Conservation (phyloP, 2,329 filamentous ascomycete genomes). For the Trichoderma asperellum region DNA sequence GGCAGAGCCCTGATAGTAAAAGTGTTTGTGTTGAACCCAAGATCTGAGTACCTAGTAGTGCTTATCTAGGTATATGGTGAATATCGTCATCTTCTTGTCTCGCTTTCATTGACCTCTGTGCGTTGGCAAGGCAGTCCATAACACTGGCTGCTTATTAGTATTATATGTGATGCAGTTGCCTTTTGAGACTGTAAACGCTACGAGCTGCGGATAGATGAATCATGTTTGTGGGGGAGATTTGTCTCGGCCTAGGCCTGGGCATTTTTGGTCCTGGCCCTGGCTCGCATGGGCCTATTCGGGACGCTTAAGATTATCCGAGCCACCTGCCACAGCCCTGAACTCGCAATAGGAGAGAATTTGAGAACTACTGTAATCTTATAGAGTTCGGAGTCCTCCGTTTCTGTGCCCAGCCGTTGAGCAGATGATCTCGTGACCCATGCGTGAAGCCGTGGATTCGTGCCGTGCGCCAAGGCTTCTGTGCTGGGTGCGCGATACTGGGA, state of each 20-base stretch:
- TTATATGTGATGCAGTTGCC: neutral
- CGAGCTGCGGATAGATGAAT: slow-evolving; percentile 3
- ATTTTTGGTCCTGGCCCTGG: neutral
- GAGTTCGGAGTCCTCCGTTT: slow-evolving; percentile 7
- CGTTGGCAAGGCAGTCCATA: neutral
- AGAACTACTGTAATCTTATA: neutral
- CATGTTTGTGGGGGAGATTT: slow-evolving; percentile 27
- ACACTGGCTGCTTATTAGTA: neutral
- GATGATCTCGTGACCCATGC: slow-evolving; percentile 16
- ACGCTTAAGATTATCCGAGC: slow-evolving; percentile 9
- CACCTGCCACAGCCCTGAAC: slow-evolving; percentile 6
- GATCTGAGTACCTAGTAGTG: neutral
- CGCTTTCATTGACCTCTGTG: neutral
- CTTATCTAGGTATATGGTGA: neutral
- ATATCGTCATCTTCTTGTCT: neutral
- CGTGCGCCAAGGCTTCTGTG: neutral
- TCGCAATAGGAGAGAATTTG: slow-evolving; percentile 2
- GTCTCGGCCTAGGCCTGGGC: neutral
- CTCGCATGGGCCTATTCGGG: neutral
- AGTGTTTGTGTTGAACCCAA: neutral
- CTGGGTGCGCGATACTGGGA: neutral
- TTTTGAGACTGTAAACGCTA: neutral
- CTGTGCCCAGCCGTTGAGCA: neutral
- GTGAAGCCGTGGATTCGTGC: neutral
- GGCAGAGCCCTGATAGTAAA: neutral